Base-by-base conservation (phyloP, 1,139 yeast genomes). In the Saccharomyces hybrid region DNA sequence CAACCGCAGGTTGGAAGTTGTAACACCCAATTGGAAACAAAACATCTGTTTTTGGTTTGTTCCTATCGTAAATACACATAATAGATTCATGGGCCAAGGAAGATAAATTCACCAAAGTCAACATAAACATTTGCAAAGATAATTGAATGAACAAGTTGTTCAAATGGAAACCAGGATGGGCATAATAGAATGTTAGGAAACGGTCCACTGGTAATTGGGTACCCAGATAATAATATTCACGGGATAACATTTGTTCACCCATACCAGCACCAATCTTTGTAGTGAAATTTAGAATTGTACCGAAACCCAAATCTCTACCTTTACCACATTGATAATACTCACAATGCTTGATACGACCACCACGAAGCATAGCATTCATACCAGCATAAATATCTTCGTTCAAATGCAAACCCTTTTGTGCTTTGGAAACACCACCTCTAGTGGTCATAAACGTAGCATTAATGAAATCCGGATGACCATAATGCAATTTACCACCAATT, bases 211-310 rank as follows among this genome's bases (percentile, higher is more conserved):
- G 99, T 66, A 93, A 82, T 75, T 93, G 99, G 58, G 99, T 93
- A 65, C 98, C 96, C 72, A 93, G 79, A 74, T 93, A 93, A 76
- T 91, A 93, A 77, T 93, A 93, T 75, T 93, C 99, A 78, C 99
- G 88, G 56, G 97, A 90, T 70, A 93, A 79, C 95, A 93, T 91
- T 76, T 93, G 99, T 76, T 93, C 99, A 76, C 99, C 99, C 99
- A 93, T 93, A 87, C 99, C 99, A 68, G 98, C 96, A 80, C 99
- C 99, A 84, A 93, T 93, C 81, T 93, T 93, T 58, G 99, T 93
- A 41, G 98, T 93, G 84, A 93, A 93, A 76, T 93, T 93, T 79
- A 93, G 83, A 81, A 93, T 90, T 46, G 99, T 91, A 60, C 97
- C 97, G 74, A 93, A 93, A 77, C 99, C 99, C 78, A 93, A 83